Percentiles rank a stretch among this genome's conserved stretches.
These are phyloP conservation scores for Dendryphion nanum DNA, from an alignment of 2,329 filamentous ascomycete species.

Conservation along the genomic window DNA sequence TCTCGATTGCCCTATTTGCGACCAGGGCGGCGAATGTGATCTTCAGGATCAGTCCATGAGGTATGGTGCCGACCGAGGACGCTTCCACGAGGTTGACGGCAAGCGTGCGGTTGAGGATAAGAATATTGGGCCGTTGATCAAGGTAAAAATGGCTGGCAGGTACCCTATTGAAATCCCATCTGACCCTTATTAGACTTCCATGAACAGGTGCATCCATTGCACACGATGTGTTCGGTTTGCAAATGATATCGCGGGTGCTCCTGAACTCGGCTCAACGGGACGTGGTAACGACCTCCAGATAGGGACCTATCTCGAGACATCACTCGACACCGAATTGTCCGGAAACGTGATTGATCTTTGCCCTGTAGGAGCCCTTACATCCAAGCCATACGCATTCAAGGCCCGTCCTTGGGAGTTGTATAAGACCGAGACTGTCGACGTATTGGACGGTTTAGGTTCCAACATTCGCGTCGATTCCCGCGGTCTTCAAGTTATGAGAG, in stretches of 20 bases:
- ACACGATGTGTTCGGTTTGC: constrained; percentile 96
- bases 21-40: constrained; percentile 98
- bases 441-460: constrained; percentile 87
- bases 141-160: constrained; percentile 45
- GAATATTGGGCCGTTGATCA: constrained; percentile 96
- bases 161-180: constrained; percentile 6
- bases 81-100: constrained; percentile 92
- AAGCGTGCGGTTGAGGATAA: constrained; percentile 99
- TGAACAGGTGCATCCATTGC: constrained; percentile 99
- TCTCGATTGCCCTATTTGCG: constrained; percentile 94
- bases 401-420: constrained; percentile 96
- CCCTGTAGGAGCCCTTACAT: constrained; percentile 92
- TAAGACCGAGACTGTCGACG: constrained; percentile 93
- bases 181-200: constrained; percentile 67
- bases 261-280: constrained; percentile 89
- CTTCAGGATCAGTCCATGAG: constrained; percentile 99
- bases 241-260: constrained; percentile 94
- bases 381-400: constrained; percentile 97
- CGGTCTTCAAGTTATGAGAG: constrained; percentile 93
- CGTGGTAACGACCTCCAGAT: constrained; percentile 98
- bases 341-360: constrained; percentile 98
- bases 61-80: constrained; percentile 91
- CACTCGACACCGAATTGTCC: constrained; percentile 90
- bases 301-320: constrained; percentile 93
- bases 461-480: constrained; percentile 93